phyloP scores from a whole-genome alignment of 2,329 filamentous ascomycete genomes.

The Nemania bipapillata region DNA sequence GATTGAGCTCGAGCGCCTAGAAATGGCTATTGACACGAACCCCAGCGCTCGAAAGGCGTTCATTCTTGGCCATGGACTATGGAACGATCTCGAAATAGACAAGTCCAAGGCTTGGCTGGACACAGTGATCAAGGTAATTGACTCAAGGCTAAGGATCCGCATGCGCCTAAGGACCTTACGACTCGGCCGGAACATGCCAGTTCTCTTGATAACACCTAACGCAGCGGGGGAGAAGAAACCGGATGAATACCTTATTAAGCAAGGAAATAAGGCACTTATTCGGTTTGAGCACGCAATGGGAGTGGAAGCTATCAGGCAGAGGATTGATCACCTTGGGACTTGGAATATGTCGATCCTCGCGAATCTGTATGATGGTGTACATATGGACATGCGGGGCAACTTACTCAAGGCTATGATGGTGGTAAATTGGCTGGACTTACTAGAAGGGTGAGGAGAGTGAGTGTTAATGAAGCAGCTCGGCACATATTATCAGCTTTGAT shows the following conservation, averaged over 20 bases:
- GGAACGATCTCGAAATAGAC: slow-evolving; percentile 59
- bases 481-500: slow-evolving; percentile 16
- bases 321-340: slow-evolving; percentile 60
- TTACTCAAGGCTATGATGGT: slow-evolving; percentile 62
- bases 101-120: slow-evolving; percentile 57
- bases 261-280: slow-evolving; percentile 61
- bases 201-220: slow-evolving; percentile 58
- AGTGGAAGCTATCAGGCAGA: slow-evolving; percentile 50
- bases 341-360: slow-evolving; percentile 64
- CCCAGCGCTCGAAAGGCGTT: slow-evolving; percentile 55
- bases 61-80: slow-evolving; percentile 60
- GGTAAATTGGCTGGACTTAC: slow-evolving; percentile 59
- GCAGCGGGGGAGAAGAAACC: slow-evolving; percentile 59
- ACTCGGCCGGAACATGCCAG: slow-evolving; percentile 37
- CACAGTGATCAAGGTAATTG: slow-evolving; percentile 50
- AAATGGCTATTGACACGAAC: slow-evolving; percentile 49
- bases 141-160: slow-evolving; percentile 39
- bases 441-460: slow-evolving; percentile 38
- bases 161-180: slow-evolving; percentile 32
- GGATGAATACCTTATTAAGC: slow-evolving; percentile 58
- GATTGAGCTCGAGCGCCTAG: slow-evolving; percentile 55
- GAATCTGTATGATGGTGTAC: slow-evolving; percentile 61
- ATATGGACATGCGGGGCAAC: slow-evolving; percentile 61
- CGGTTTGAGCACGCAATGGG: slow-evolving; percentile 58
- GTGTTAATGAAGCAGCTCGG: not conserved